A percentile compares a stretch with the other conserved stretches of the same genome.
phyloP scores from a whole-genome alignment of 1,139 yeast species.

The Candida albicans region DNA sequence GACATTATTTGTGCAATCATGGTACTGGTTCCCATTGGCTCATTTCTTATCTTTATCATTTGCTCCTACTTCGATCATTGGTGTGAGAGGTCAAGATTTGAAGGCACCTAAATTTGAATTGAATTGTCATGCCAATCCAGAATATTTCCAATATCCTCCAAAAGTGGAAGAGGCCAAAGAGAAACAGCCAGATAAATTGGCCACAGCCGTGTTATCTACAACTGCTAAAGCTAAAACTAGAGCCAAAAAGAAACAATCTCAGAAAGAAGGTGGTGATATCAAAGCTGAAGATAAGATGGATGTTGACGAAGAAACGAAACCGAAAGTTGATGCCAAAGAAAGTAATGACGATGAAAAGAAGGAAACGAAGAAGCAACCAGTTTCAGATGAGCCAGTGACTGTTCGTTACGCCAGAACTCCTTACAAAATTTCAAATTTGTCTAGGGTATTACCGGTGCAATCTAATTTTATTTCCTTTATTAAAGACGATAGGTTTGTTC shows the following conservation, averaged over 20 bases:
- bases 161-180: slow-evolving; percentile 77
- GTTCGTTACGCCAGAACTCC: slow-evolving; percentile 56
- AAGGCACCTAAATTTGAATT: slow-evolving; percentile 83
- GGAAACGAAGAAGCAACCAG: slow-evolving; percentile 22
- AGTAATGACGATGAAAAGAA: slow-evolving; percentile 21
- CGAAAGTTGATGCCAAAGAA: slow-evolving; percentile 27
- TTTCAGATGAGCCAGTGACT: slow-evolving; percentile 29
- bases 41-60: slow-evolving; percentile 91
- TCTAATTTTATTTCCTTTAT: slow-evolving; percentile 77
- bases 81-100: slow-evolving; percentile 71
- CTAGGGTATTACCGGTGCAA: slow-evolving; percentile 92
- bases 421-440: slow-evolving; percentile 71
- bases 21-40: slow-evolving; percentile 99
- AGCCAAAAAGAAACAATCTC: slow-evolving; percentile 72
- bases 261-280: slow-evolving; percentile 41
- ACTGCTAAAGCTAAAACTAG: slow-evolving; percentile 91
- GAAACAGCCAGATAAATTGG: slow-evolving; percentile 84
- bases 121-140: slow-evolving; percentile 78
- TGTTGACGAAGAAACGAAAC: slow-evolving; percentile 26
- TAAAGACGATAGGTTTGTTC: slow-evolving; percentile 75
- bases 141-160: slow-evolving; percentile 86
- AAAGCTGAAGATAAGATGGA: slow-evolving; percentile 32
- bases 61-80: slow-evolving; percentile 88
- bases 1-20: slow-evolving; percentile 85
- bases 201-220: slow-evolving; percentile 91